Conservation (phyloP, 805 yeast genomes). For the Wickerhamomyces bovis region DNA sequence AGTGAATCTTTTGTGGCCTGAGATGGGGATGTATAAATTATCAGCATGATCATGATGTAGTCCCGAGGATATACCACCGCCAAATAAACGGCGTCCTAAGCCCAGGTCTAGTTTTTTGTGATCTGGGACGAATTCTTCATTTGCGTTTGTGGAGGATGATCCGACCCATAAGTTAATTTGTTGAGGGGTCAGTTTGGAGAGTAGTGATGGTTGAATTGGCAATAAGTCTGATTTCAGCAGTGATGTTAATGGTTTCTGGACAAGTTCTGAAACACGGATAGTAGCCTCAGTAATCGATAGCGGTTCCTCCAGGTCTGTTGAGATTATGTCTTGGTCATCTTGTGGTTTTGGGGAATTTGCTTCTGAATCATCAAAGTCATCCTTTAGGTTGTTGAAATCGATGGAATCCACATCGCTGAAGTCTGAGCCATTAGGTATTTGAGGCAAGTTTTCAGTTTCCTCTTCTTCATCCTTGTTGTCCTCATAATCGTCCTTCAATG, state of each 20-base stretch:
- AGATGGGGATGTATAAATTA: slow-evolving; percentile 55
- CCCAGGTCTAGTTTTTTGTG: slow-evolving; percentile 26
- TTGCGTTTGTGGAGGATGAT: slow-evolving; percentile 16
- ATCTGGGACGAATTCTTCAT: slow-evolving; percentile 15
- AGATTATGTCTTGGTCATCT: slow-evolving; percentile 10
- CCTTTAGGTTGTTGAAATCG: slow-evolving; percentile 39
- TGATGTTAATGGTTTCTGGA: slow-evolving; percentile 57
- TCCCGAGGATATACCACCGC: slow-evolving; percentile 61
- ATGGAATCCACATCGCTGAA: slow-evolving; percentile 36
- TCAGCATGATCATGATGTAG: slow-evolving; percentile 80
- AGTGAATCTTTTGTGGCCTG: slow-evolving; percentile 63
- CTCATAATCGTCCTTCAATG: neutral
- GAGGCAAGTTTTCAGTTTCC: slow-evolving; percentile 8
- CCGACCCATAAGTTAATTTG: slow-evolving; percentile 78
- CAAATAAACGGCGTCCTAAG: slow-evolving; percentile 52
- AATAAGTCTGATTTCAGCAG: slow-evolving; percentile 25
- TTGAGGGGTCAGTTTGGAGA: slow-evolving; percentile 48
- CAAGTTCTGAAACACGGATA: slow-evolving; percentile 41
- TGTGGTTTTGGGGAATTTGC: slow-evolving; percentile 12
- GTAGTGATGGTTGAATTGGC: slow-evolving; percentile 38
- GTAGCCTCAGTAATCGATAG: slow-evolving; percentile 29
- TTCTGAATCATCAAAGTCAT: slow-evolving; percentile 41
- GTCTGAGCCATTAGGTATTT: slow-evolving; percentile 1
- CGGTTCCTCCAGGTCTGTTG: slow-evolving; percentile 19
- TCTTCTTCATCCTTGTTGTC: slow-evolving; percentile 14